Evolutionary conservation across 202 grass and related monocot genomes (phyloP).

Genomic region (Dendrocalamus latiflorus): DNA sequence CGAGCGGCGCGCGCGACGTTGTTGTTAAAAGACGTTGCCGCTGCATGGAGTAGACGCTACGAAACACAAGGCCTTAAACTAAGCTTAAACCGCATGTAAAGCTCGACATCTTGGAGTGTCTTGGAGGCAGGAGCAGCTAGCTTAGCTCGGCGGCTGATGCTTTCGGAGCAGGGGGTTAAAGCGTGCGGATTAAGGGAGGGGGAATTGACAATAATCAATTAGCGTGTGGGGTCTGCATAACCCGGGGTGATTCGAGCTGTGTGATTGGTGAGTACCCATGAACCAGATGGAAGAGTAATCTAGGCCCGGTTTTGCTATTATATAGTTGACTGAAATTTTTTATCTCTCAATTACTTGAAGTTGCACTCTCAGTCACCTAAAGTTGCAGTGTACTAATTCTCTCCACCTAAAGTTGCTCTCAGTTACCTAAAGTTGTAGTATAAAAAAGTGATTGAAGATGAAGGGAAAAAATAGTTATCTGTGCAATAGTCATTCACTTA

Average conservation of each 20-base stretch:
- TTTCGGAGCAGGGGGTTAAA: neutral
- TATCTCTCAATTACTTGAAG: no score
- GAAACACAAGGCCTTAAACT: neutral
- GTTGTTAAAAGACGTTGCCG: conserved; percentile 6
- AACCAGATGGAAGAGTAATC: neutral
- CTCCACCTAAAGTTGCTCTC: no score
- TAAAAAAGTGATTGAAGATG: no score
- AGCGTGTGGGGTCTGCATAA: neutral
- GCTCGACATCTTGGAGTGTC: neutral
- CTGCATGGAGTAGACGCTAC: conserved; percentile 40
- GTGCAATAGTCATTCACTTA: neutral
- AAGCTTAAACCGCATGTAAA: conserved; percentile 26
- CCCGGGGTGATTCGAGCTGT: neutral
- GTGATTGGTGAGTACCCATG: conserved; percentile 17
- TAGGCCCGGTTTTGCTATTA: neutral
- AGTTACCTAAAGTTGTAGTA: no score
- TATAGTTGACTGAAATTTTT: no score
- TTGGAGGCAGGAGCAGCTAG: conserved; percentile 11
- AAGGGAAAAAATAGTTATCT: no score
- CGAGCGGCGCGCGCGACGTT: no score
- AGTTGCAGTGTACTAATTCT: no score
- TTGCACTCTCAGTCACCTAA: no score
- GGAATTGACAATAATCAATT: neutral
- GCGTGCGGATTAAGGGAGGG: conserved; percentile 15
- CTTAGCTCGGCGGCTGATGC: neutral